Evolutionary conservation across 345 rosid species (phyloP), one percentile per base, ranked within the genome.

Genomic region (Eucalyptus tenuipes): DNA sequence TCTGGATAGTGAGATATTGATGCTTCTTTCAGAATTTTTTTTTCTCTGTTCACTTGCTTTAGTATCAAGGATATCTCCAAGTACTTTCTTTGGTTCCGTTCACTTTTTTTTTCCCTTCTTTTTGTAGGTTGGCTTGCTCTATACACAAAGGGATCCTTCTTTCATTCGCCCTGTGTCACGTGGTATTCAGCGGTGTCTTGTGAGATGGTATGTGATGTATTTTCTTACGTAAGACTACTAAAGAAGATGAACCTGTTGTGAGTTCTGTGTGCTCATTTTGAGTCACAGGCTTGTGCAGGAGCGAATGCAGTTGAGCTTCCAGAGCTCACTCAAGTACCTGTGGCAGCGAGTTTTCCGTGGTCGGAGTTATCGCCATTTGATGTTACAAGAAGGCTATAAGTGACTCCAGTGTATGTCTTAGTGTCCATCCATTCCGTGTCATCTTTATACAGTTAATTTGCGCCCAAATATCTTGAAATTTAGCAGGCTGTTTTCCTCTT

Each of bases 111-210:
- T 85, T 44, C 20, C 17, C 61, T 85, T 81, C 25, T 45, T 49
- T 90, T 88, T 80, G 45, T 91, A 95, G 99, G 97, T 95, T 91
- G 99, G 99, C 59, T 93, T 98, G 92, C 97, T 98, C 48, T 95
- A 96, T 91, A 91, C 95, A 85, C 99, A 98, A 88, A 92, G 99
- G 40, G 98, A 97, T 93, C 99, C 98, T 27, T 93, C 99, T 75
- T 94, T 95, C 89, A 92, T 96, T 87, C 97, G 95, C 47, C 99
- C 99, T 50, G 89, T 94, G 90, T 94, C 98, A 80, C 92, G 91
- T 91, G 99, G 95, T 89, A 93, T 96, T 88, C 94, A 97, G 90
- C 92, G 97, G 93, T 97, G 99, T 71, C 97, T 96, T 89, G 96
- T 93, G 86, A 96, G 99, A 95, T 98, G 99, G 99, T 97, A 89